phyloP scores from a whole-genome alignment of 108 stramenopile species.

The Seminavis robusta region DNA sequence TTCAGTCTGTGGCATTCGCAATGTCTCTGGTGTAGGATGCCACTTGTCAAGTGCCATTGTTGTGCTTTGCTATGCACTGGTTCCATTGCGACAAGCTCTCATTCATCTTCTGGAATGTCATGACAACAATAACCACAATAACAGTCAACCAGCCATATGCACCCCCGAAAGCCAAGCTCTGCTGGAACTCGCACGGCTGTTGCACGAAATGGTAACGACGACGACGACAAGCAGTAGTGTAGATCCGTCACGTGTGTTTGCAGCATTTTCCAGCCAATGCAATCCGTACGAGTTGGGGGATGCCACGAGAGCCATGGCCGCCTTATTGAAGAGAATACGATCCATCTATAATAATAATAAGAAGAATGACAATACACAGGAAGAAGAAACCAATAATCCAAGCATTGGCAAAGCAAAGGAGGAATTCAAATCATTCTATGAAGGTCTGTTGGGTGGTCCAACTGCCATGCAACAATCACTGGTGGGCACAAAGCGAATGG shows the following conservation, averaged over 20 bases:
- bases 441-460: conserved; percentile 9
- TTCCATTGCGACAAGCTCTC: conserved; percentile 6
- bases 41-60: conserved; percentile 41
- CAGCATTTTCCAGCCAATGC: neutral
- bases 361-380: conserved; percentile 2
- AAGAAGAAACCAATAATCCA: conserved; percentile 14
- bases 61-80: conserved; percentile 20
- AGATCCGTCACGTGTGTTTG: neutral
- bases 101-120: neutral
- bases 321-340: conserved; percentile 9
- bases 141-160: neutral
- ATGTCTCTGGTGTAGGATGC: conserved; percentile 36
- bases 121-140: neutral
- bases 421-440: conserved; percentile 1
- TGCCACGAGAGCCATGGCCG: conserved; percentile 26
- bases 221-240: neutral
- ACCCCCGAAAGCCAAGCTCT: neutral
- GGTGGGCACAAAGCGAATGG: neutral
- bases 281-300: conserved; percentile 23
- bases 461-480: neutral
- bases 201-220: neutral
- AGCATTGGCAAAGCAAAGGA: neutral
- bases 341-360: conserved; percentile 2
- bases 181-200: neutral
- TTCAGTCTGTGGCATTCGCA: conserved; percentile 21